Evolutionary conservation across 768 basidiomycete species (phyloP), one percentile per base, ranked within the genome.

Genomic region (Leccinellum rugosiceps): DNA sequence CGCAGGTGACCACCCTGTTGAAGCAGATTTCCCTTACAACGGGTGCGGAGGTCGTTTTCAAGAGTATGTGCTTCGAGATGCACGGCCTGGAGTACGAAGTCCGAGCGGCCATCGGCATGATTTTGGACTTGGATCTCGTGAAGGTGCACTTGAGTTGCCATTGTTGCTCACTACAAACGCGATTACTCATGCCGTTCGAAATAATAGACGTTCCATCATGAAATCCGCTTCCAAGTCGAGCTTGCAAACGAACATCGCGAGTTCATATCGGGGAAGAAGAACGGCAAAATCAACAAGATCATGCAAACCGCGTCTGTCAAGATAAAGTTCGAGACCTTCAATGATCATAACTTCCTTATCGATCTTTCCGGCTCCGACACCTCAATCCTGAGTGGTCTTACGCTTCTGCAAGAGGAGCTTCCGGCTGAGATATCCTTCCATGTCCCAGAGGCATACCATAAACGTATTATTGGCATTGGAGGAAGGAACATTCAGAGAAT

Each of bases 231-330:
- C 78, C 95, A 98, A 74, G 93, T 98, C 54, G 97, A 99, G 74
- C 83, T 98, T 6, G 90, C 94, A 44, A 96, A 96, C 71, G 97
- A 99, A 71, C 95, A 98, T 64, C 87, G 95, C 58, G 96, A 99
- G 65, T 99, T 98, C 76, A 97, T 99, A 73, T 92, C 90, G 56
- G 96, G 96, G 45, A 99, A 99, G 80, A 98, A 98, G 81, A 98
- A 98, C 67, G 96, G 96, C 57, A 99, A 99, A 76, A 93, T 98
- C 74, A 98, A 98, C 79, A 98, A 98, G 78, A 97, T 98, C 72
- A 98, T 98, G 93, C 94, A 98, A 74, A 88, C 87, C 13, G 90
- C 95, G 30, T 92, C 90, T 64, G 94, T 95, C 70, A 96, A 97
- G 77, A 97, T 99, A 80, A 97, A 97, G 75, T 98, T 98, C 61